phyloP scores from a whole-genome alignment of 208 protist genomes.

The Jaenimonas drosophilae region DNA sequence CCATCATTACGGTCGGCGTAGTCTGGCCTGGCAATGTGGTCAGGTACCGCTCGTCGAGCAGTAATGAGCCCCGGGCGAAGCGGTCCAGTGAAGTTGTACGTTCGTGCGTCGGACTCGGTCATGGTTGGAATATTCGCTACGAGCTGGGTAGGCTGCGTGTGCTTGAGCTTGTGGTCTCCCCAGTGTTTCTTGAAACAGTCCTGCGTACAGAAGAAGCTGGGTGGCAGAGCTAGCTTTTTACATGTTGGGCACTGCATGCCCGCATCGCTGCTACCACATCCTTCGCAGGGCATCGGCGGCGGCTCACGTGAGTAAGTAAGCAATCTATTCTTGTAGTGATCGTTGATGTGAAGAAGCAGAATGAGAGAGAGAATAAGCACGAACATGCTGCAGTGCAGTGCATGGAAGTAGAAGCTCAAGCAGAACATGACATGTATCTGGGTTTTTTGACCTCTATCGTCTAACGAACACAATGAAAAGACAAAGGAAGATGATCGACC shows the following conservation, averaged over 20 bases:
- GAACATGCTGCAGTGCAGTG: not conserved
- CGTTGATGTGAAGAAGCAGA: constrained; percentile 2
- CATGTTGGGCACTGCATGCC: constrained; percentile 86
- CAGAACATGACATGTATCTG: too few relatives aligned
- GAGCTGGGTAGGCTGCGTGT: constrained; percentile 46
- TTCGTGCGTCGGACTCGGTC: constrained; percentile 47
- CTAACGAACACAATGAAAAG: constrained; percentile 1
- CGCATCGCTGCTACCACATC: constrained; percentile 60
- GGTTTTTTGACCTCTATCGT: too few relatives aligned
- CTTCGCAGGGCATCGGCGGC: constrained; percentile 63
- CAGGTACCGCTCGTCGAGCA: constrained; percentile 63
- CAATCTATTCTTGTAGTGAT: not conserved
- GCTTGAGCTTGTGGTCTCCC: constrained; percentile 77
- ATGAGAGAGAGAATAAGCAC: constrained; percentile 2
- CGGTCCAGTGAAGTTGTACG: constrained; percentile 76
- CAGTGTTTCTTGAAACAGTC: constrained; percentile 86
- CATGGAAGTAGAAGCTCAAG: not conserved
- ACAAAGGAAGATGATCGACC: too few relatives aligned
- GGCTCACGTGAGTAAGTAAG: not conserved
- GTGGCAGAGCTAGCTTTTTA: constrained; percentile 83
- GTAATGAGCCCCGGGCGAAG: constrained; percentile 83
- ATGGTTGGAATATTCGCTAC: constrained; percentile 82
- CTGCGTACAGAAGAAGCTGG: constrained; percentile 86
- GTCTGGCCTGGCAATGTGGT: constrained; percentile 61
- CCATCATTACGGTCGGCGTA: constrained; percentile 84